Evolutionary conservation across 73 alveolate species (phyloP), one percentile per base, ranked within the genome.

Genomic region (Paramecium tetraurelia): DNA sequence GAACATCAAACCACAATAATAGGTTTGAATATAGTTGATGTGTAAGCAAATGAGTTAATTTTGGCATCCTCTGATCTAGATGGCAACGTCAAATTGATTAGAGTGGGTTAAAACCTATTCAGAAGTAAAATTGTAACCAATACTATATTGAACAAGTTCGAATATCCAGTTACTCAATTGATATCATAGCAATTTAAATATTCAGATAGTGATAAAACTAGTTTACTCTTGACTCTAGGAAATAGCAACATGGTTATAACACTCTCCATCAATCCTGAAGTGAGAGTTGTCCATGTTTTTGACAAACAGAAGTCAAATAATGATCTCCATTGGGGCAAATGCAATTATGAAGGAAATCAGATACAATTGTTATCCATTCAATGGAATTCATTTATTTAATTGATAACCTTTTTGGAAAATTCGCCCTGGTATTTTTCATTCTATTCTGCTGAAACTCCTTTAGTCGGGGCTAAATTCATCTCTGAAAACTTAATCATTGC

Each of bases 311-410:
- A 80, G 43, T 80, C 90, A 18, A 31, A 33, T 46, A 80, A 40
- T 41, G 90, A 80, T 46, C 50, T 80, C 6, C 71, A 80, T 43
- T 44, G 43, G 46, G 90, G 90, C 1, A 80, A 41, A 44, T 44
- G 70, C 10, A 22, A 24, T 21, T 12, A 80, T 80, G 46, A 80
- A 80, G 43, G 48, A 0, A 24, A 40, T 31, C 43, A 14, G 10
- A 27, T 80, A 16, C 11, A 80, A 43, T 29, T 46, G 9, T 9
- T 80, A 40, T 80, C 90, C 1, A 80, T 80, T 12, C 24, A 80
- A 80, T 80, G 90, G 90, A 80, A 80, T 36, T 80, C 90, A 8
- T 80, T 80, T 27, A 80, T 80, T 24, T 46, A 80, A 80, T 24
- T 80, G 20, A 24, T 80, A n/a, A 43, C 76, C 2, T 80, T 24